A percentile compares a stretch with the other conserved stretches of the same genome.
These are phyloP conservation scores for Sugiyamaella neomexicana DNA, from an alignment of 1,139 yeast species.

Conservation along the genomic window DNA sequence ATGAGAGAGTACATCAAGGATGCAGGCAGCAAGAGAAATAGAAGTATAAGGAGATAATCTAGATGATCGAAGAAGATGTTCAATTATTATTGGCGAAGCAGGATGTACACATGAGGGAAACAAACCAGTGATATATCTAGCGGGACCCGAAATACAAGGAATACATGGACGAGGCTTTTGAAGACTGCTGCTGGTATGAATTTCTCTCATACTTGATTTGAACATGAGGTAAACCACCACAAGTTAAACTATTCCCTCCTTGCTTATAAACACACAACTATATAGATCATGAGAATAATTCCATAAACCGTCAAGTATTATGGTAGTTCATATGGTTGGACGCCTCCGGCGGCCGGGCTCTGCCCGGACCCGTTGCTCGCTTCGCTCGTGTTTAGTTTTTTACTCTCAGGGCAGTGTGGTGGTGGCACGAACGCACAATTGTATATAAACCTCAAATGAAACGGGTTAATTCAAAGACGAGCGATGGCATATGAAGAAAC, in stretches of 20 bases:
- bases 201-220: too few relatives aligned
- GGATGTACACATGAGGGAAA: conserved; percentile 24
- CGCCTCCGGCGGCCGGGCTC: background rate
- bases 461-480: too few relatives aligned
- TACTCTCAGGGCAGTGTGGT: background rate
- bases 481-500: too few relatives aligned
- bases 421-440: too few relatives aligned
- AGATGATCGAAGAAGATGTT: conserved; percentile 17
- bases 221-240: too few relatives aligned
- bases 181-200: background rate
- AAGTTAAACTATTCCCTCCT: too few relatives aligned
- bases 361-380: background rate
- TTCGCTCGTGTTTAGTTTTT: background rate
- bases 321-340: background rate
- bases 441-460: too few relatives aligned
- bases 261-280: too few relatives aligned
- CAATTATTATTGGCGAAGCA: conserved; percentile 20
- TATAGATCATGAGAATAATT: too few relatives aligned
- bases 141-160: conserved; percentile 11
- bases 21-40: conserved; percentile 23
- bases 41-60: conserved; percentile 17
- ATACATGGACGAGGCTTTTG: background rate
- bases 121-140: conserved; percentile 19
- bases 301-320: too few relatives aligned
- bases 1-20: conserved; percentile 24